phyloP scores from a whole-genome alignment of 305 asterid species.

The Fraxinus velutina region DNA sequence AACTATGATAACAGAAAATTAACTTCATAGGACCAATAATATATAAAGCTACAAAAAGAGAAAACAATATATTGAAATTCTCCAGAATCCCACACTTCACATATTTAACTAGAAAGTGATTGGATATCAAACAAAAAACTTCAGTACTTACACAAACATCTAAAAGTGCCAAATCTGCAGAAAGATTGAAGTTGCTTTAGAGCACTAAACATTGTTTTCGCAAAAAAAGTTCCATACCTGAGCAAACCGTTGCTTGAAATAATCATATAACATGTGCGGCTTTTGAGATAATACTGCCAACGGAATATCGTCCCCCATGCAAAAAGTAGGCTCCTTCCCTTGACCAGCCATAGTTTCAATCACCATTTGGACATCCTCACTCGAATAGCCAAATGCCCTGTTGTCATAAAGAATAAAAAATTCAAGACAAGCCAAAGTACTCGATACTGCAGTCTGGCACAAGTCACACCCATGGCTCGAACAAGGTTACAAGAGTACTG shows the following conservation, averaged over 20 bases:
- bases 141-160: not conserved
- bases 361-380: constrained; percentile 99
- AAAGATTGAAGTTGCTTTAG: constrained; percentile 6
- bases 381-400: constrained; percentile 96
- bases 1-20: constrained; percentile 4
- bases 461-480: constrained; percentile 5
- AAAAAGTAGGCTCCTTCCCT: constrained; percentile 98
- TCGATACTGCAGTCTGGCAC: not conserved
- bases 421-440: constrained; percentile 11
- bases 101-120: not conserved
- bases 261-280: constrained; percentile 91
- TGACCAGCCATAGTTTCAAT: constrained; percentile 98
- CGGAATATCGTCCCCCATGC: constrained; percentile 99
- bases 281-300: constrained; percentile 81
- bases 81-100: not conserved
- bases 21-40: constrained; percentile 1
- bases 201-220: constrained; percentile 19
- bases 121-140: not conserved
- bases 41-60: constrained; percentile 1
- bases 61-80: constrained; percentile 1
- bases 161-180: not conserved
- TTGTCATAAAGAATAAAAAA: constrained; percentile 24
- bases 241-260: constrained; percentile 97
- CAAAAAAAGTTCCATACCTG: constrained; percentile 56
- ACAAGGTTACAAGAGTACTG: not conserved